Conservation (phyloP, 306 rosid species). For the Fagus crenata region DNA sequence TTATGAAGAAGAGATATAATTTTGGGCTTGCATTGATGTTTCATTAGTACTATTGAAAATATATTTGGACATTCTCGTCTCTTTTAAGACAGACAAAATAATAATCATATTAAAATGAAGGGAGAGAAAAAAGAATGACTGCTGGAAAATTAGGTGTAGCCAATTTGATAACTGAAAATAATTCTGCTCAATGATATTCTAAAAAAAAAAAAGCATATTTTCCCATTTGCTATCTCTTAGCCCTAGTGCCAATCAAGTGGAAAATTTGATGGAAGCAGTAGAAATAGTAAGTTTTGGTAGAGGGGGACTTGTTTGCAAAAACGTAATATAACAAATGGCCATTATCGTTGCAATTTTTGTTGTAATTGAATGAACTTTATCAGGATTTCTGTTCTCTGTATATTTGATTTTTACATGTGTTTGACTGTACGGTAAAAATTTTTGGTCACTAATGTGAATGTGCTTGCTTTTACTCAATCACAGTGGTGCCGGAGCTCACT, state of each 20-base stretch:
- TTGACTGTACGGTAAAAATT: neutral
- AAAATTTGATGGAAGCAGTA: neutral
- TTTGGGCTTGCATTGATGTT: neutral
- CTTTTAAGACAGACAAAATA: too few relatives aligned
- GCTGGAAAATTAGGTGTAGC: too few relatives aligned
- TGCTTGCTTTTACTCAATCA: slow-evolving; percentile 28
- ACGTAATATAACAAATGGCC: neutral
- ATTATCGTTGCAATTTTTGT: neutral
- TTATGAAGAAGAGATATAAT: neutral
- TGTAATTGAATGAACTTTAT: neutral
- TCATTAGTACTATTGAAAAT: neutral
- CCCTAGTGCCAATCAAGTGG: neutral
- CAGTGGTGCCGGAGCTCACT: slow-evolving; percentile 98
- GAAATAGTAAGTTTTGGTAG: too few relatives aligned
- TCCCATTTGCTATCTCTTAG: neutral
- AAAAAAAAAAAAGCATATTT: too few relatives aligned
- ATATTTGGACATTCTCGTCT: neutral
- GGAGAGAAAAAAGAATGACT: too few relatives aligned
- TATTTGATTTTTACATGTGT: neutral
- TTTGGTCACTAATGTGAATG: slow-evolving; percentile 16
- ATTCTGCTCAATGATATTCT: too few relatives aligned
- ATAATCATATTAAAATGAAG: too few relatives aligned
- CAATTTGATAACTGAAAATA: too few relatives aligned
- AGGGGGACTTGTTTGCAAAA: neutral
- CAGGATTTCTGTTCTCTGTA: neutral